Base-by-base conservation (phyloP, 331 rosid species). In the Stylosanthes scabra region DNA sequence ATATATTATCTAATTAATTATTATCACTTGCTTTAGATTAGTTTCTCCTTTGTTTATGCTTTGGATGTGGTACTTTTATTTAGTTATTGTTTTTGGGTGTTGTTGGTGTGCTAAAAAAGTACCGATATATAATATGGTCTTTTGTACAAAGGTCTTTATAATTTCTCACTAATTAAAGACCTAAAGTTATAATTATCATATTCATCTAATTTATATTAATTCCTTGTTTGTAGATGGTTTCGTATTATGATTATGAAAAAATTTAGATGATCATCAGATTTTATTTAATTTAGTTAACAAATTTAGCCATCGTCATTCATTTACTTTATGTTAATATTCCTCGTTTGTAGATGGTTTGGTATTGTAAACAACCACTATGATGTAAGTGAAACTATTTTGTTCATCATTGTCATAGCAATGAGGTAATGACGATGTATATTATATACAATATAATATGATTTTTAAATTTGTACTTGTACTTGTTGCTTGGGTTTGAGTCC, bases 391-490 rank as follows among this genome's bases (percentile, higher is more conserved):
- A 34, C 39, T 71, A 51, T 10, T 13, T 8, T 49, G 9, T 59
- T 20, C 31, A 29, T 50, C 3, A 20, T 74, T 7, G 31, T 16
- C 42, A 14, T 63, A 72, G 52, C 67, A 74, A 63, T 76, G 45
- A 77, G 76, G 86, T 76, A 76, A 83, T 84, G n/a, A n/a, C n/a
- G 75, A 64, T 67, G 77, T 71, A 34, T 34, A 20, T 20, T 20
- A 20, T 20, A 20, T 20, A 20, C 1, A 20, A 20, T 20, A 34
- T 34, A 52, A 77, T 78, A 75, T 84, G 80, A 77, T 28, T 44
- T 85, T 74, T 20, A 20, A 20, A 20, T 20, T 20, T 83, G 81
- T 79, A 74, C 87, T 15, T 70, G 76, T 72, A 74, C 77, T 81
- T 72, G 63, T 57, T 72, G 28, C 60, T 28, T 74, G 63, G 45